Evolutionary conservation across 1,284 basidiomycete genomes (phyloP), one percentile per base, ranked within the genome.

Genomic region (Microbotryum lychnidis-dioicae): DNA sequence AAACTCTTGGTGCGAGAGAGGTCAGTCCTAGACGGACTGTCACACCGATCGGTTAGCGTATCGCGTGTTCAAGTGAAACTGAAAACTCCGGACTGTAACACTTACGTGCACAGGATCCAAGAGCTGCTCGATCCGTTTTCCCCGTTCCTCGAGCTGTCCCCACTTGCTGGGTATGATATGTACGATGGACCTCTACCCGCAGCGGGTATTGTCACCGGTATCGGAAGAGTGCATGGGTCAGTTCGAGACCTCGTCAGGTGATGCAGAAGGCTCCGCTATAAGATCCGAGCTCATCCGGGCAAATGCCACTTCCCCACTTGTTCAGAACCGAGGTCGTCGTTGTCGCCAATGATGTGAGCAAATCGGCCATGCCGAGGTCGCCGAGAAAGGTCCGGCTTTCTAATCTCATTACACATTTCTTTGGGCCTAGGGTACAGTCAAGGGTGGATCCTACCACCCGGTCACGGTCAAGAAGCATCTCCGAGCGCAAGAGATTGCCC

Each of bases 391-490:
- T 0, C 14, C 4, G 12, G 37, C 16, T 12, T 42, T 42, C 37
- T 42, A 42, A 42, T 42, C 1, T 16, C 16, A 16, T 42, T 18
- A 6, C 37, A 42, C 10, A 23, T 25, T 16, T 33, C 27, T 23
- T 3, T 6, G 16, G 20, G 12, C 16, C 31, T 50, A 68, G 67
- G 68, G 61, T 0, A 93, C 89, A 2, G 91, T 93, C 48, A 93
- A 93, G 74, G 91, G 91, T 37, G 91, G 91, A 2, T 88, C 87
- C 0, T 94, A 94, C 76, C 92, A 92, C 73, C 92, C 92, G 16
- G 78, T 97, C 63, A 93, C 91, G 10, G 89, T 92, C 68, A 97
- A 96, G 83, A 97, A 97, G 76, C 92, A 97, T 73, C 77, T 97
- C 25, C 83, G 92, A 47, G 92, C 92, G 0, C 93, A 97, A 74